phyloP scores from a whole-genome alignment of 805 yeast species.

The Candida cerambycidarum region DNA sequence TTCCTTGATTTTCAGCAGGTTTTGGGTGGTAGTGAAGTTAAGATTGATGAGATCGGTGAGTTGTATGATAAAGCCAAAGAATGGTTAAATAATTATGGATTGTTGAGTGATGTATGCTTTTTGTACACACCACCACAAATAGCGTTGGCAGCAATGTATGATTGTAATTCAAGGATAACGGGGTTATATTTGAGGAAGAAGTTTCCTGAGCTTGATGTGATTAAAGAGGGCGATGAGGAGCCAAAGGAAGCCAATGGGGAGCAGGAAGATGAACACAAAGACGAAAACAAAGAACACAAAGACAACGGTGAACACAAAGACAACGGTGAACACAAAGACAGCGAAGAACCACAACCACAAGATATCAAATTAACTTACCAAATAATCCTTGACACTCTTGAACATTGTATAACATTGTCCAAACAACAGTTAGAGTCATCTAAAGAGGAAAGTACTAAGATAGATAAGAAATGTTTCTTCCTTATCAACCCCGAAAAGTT shows the following conservation, averaged over 20 bases:
- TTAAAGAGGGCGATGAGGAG: not conserved
- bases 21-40: conserved; percentile 45
- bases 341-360: conserved; percentile 5
- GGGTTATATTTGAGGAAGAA: conserved; percentile 67
- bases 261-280: not conserved
- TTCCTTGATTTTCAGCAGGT: conserved; percentile 80
- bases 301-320: conserved; percentile 1
- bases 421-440: conserved; percentile 45
- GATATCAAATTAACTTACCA: conserved; percentile 14
- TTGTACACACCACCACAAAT: conserved; percentile 92
- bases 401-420: conserved; percentile 49
- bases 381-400: conserved; percentile 44
- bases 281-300: not conserved
- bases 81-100: conserved; percentile 62
- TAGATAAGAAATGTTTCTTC: conserved; percentile 64
- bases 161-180: conserved; percentile 61
- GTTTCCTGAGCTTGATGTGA: conserved; percentile 33
- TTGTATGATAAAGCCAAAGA: conserved; percentile 70
- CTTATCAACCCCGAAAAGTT: conserved; percentile 58
- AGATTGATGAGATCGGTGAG: conserved; percentile 56
- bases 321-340: conserved; percentile 16
- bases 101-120: conserved; percentile 71
- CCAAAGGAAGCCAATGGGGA: not conserved
- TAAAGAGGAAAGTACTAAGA: conserved; percentile 59
- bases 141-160: conserved; percentile 81